Conservation (phyloP, 371 early-diverging fungal genomes). For the Mortierella sp. region DNA sequence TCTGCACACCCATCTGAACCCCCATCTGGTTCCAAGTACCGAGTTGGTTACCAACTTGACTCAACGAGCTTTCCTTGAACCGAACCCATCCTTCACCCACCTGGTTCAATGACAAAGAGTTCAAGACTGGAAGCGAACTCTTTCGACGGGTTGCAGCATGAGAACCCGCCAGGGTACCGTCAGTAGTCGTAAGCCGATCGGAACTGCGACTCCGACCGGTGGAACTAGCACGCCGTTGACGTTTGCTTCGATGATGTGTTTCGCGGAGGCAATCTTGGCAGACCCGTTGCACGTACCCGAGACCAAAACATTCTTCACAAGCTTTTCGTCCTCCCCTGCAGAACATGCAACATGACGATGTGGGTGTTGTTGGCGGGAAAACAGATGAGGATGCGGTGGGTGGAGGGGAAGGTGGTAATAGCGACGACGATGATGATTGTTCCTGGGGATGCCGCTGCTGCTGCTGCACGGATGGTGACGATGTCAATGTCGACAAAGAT, state of each 20-base stretch:
- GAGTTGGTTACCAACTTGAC: too few species aligned
- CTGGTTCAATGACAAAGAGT: slow-evolving; percentile 5
- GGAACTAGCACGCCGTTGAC: not conserved
- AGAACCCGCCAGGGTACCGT: too few species aligned
- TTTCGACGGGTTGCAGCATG: slow-evolving; percentile 7
- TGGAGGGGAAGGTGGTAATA: not conserved
- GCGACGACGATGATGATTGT: too few species aligned
- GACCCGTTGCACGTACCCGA: slow-evolving; percentile 46
- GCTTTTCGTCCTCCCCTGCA: slow-evolving; percentile 40
- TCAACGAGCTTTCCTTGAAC: too few species aligned
- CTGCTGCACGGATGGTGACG: too few species aligned
- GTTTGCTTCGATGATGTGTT: slow-evolving; percentile 15
- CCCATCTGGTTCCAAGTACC: slow-evolving; percentile 4
- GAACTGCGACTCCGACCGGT: not conserved
- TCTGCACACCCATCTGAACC: not conserved
- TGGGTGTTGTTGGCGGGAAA: not conserved
- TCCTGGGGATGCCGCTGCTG: too few species aligned
- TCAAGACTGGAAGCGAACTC: not conserved
- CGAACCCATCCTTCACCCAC: slow-evolving; percentile 8
- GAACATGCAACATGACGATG: slow-evolving; percentile 24
- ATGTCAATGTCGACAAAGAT: too few species aligned
- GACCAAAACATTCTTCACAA: slow-evolving; percentile 49
- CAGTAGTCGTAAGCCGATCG: not conserved
- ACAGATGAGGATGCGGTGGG: slow-evolving; percentile 1
- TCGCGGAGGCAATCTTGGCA: slow-evolving; percentile 48